phyloP scores from a whole-genome alignment of 2,329 filamentous ascomycete genomes.

The Colletotrichum siamense region DNA sequence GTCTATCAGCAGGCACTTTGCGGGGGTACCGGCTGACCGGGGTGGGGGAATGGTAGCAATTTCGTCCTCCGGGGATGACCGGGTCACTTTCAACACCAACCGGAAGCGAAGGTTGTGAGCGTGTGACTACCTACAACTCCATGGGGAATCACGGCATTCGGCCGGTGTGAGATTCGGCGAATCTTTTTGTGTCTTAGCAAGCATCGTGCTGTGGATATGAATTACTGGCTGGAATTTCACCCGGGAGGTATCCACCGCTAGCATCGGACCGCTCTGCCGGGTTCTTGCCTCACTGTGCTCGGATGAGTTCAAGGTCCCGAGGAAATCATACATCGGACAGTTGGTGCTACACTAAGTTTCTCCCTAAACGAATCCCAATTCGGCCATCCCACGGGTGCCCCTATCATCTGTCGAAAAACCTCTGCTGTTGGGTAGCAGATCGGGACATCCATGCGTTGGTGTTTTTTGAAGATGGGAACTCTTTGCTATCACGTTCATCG shows the following conservation, averaged over 20 bases:
- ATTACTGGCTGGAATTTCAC: not conserved
- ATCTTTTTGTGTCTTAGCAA: not conserved
- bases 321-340: not conserved
- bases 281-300: not conserved
- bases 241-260: not conserved
- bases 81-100: not conserved
- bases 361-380: accelerated
- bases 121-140: not conserved
- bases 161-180: not conserved
- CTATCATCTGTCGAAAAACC: not conserved
- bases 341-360: not conserved
- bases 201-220: not conserved
- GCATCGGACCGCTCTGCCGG: not conserved
- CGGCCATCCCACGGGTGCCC: not conserved
- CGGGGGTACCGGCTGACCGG: not conserved
- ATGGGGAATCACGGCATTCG: not conserved
- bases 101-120: not conserved
- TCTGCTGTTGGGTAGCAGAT: not conserved
- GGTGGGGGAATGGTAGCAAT: not conserved
- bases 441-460: not conserved
- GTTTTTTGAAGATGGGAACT: not conserved
- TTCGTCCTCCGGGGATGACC: not conserved
- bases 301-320: not conserved
- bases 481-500: not conserved
- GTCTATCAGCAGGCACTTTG: not conserved